Conservation (phyloP, 1,284 basidiomycete genomes). For the Inonotus hispidus region DNA sequence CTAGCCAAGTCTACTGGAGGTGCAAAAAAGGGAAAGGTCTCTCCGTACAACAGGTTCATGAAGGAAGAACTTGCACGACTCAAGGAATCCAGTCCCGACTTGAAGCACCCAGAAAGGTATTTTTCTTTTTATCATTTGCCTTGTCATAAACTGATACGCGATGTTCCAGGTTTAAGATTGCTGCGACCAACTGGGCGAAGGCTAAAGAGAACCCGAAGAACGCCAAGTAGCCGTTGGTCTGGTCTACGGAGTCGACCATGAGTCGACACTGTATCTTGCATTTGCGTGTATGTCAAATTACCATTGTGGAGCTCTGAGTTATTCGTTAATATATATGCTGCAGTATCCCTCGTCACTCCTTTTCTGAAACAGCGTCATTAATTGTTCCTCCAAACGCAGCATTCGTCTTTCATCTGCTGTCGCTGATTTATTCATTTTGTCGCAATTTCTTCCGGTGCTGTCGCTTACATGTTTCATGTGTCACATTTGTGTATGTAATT, state of each 20-base stretch:
- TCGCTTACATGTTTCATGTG: constrained; percentile 11
- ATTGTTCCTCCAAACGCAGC: neutral
- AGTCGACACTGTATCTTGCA: neutral
- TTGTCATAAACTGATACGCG: neutral
- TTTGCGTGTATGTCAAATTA: neutral
- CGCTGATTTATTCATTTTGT: constrained; percentile 7
- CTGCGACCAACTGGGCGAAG: constrained; percentile 71
- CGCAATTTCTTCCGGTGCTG: constrained; percentile 2
- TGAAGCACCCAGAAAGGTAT: constrained; percentile 68
- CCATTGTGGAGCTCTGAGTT: neutral
- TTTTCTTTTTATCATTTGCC: constrained; percentile 12
- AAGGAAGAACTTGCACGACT: constrained; percentile 62
- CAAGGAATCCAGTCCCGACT: constrained; percentile 64
- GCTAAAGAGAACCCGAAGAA: constrained; percentile 61
- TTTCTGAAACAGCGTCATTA: neutral
- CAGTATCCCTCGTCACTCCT: neutral
- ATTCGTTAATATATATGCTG: neutral
- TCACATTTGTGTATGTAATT: constrained; percentile 5
- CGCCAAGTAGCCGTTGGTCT: constrained; percentile 18
- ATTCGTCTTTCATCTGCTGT: neutral
- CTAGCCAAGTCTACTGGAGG: constrained; percentile 35
- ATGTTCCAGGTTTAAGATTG: constrained; percentile 59
- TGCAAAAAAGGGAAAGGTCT: constrained; percentile 47
- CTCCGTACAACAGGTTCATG: constrained; percentile 77
- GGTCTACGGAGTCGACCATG: constrained; percentile 19